phyloP scores from a whole-genome alignment of 306 rosid genomes.

The Cicer bijugum region DNA sequence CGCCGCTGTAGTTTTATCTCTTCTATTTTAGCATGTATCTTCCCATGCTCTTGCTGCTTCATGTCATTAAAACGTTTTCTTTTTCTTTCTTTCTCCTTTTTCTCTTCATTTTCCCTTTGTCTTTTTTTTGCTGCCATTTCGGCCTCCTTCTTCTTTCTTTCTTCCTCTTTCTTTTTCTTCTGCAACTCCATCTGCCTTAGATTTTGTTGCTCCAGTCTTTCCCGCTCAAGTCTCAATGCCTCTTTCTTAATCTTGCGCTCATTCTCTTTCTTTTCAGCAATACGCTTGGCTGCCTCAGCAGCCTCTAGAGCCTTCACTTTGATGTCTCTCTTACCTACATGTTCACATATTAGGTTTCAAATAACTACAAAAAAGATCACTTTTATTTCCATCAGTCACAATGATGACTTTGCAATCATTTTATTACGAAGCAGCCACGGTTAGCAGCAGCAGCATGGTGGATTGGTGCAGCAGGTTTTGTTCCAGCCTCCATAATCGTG shows the following conservation, averaged over 20 bases:
- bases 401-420: background rate
- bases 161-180: conserved; percentile 77
- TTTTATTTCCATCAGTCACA: background rate
- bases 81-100: conserved; percentile 78
- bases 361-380: background rate
- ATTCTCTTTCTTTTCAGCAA: conserved; percentile 81
- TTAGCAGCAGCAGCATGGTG: background rate
- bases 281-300: conserved; percentile 86
- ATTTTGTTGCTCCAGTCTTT: conserved; percentile 66
- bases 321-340: conserved; percentile 83
- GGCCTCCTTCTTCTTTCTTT: conserved; percentile 70
- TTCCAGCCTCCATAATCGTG: background rate
- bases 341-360: conserved; percentile 39
- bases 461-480: background rate
- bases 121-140: conserved; percentile 81
- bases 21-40: conserved; percentile 61
- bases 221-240: conserved; percentile 69
- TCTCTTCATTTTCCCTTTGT: conserved; percentile 83
- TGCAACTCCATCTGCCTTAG: conserved; percentile 66
- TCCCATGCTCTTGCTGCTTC: conserved; percentile 65
- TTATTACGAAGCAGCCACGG: background rate
- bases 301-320: conserved; percentile 86
- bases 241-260: conserved; percentile 93
- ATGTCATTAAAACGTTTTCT: conserved; percentile 69
- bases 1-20: conserved; percentile 49